These are phyloP conservation scores for Gaeumannomyces tritici DNA, from an alignment of 2,329 filamentous ascomycete genomes.

Conservation along the genomic window DNA sequence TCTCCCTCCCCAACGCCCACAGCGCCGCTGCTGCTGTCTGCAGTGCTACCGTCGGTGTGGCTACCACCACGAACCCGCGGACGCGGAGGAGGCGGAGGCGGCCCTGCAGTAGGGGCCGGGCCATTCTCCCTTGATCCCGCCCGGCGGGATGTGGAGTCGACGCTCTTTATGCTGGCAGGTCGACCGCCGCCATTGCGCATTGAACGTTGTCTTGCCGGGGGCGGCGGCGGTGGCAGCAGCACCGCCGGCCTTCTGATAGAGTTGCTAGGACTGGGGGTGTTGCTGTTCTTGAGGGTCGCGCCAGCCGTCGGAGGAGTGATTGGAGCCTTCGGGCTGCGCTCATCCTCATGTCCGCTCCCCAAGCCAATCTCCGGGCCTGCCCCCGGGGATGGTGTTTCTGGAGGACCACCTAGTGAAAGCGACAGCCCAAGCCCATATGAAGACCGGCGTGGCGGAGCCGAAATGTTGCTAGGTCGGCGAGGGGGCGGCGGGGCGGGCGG, in stretches of 20 bases:
- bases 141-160: conserved; percentile 23
- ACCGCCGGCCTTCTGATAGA: too few relatives aligned
- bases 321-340: too few relatives aligned
- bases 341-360: too few relatives aligned
- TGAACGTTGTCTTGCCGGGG: conserved; percentile 20
- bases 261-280: too few relatives aligned
- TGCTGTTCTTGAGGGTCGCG: too few relatives aligned
- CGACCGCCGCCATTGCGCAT: conserved; percentile 22
- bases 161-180: conserved; percentile 30
- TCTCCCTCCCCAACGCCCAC: too few relatives aligned
- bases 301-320: too few relatives aligned
- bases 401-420: background rate
- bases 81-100: conserved; percentile 39
- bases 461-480: conserved; percentile 34
- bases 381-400: too few relatives aligned
- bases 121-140: conserved; percentile 1
- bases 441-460: conserved; percentile 9
- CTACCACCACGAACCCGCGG: conserved; percentile 37
- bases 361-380: too few relatives aligned
- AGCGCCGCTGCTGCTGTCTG: conserved; percentile 5
- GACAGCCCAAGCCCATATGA: conserved; percentile 6
- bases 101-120: background rate
- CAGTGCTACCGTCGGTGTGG: conserved; percentile 25
- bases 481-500: conserved; percentile 45
- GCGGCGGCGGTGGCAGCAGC: conserved; percentile 21